Evolutionary conservation across 2,329 filamentous ascomycete species (phyloP).

Genomic region (Orbilia quercus): DNA sequence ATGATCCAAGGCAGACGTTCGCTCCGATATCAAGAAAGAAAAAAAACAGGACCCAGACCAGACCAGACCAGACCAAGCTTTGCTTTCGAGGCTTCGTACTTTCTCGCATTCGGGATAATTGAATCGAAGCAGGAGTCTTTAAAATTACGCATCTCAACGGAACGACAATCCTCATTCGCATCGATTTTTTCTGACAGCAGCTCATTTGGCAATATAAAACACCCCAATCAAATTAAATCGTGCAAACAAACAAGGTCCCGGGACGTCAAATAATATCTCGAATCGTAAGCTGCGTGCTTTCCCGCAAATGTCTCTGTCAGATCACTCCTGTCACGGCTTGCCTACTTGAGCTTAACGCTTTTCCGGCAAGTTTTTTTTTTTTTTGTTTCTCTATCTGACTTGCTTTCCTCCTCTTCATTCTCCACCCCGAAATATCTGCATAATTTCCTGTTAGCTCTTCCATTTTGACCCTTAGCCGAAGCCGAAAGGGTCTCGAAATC

Average conservation of each 20-base stretch:
- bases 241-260: not conserved
- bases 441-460: slow-evolving; percentile 30
- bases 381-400: slow-evolving; percentile 1
- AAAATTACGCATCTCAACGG: slow-evolving; percentile 18
- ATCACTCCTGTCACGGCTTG: slow-evolving; percentile 49
- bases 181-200: slow-evolving; percentile 7
- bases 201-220: not conserved
- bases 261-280: slow-evolving; percentile 4
- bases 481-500: slow-evolving; percentile 32
- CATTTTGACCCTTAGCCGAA: slow-evolving; percentile 55
- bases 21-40: slow-evolving; percentile 12
- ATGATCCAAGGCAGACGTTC: slow-evolving; percentile 53
- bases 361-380: slow-evolving; percentile 27
- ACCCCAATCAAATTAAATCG: slow-evolving; percentile 2
- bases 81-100: too few relatives aligned
- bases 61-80: slow-evolving; percentile 2
- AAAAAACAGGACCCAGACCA: not conserved
- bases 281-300: slow-evolving; percentile 7
- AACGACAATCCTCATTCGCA: slow-evolving; percentile 22
- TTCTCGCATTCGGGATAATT: slow-evolving; percentile 2
- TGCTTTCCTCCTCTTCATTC: slow-evolving; percentile 8
- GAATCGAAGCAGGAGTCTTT: slow-evolving; percentile 9
- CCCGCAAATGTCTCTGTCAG: slow-evolving; percentile 37
- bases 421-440: slow-evolving; percentile 10
- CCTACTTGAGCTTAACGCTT: slow-evolving; percentile 54